Evolutionary conservation across 1,284 basidiomycete species (phyloP), one percentile per base, ranked within the genome.

Genomic region (Thecaphora thlaspeos): DNA sequence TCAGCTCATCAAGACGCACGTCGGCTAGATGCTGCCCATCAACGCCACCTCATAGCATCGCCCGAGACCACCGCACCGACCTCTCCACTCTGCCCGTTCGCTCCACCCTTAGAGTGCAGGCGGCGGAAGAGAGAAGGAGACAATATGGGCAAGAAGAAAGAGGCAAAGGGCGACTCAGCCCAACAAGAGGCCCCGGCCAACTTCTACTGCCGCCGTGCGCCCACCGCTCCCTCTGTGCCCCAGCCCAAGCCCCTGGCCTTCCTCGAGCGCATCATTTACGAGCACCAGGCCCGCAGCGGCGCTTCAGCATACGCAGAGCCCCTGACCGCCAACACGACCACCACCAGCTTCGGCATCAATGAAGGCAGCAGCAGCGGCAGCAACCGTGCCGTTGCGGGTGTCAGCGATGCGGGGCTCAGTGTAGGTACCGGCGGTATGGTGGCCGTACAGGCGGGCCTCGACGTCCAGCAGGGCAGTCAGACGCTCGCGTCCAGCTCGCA

Each of bases 151-250:
- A 48, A 61, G 41, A 12, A 23, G 18, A 53, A 55, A 23, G 14
- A 24, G 37, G 46, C 41, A 4, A 38, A 48, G 7, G 46, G 24
- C 11, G 52, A 46, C 14, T 9, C 2, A 7, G 43, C 21, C 10
- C 45, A 19, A 15, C 53, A 60, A 1, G 45, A 39, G 15, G 53
- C 55, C n/a, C 50, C 55, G 8, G 57, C 57, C 23, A 57, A 65
- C 48, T 65, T 65, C 15, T 64, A 56, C 43, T 64, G 61, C 23
- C 56, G 61, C 15, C 61, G 61, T 39, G 56, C 56, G 19, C 56
- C 61, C 0, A 64, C 61, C 22, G 56, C 60, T 3, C 61, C 61
- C 36, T 56, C 56, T 22, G 52, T 56, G 26, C 39, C 45, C 17
- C 56, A 53, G 43, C 56, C 61, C 8, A 46, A 50, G 41, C 61